Evolutionary conservation across 345 rosid species (phyloP), one percentile per base, ranked within the genome.

Genomic region (Euphorbia lathyris): DNA sequence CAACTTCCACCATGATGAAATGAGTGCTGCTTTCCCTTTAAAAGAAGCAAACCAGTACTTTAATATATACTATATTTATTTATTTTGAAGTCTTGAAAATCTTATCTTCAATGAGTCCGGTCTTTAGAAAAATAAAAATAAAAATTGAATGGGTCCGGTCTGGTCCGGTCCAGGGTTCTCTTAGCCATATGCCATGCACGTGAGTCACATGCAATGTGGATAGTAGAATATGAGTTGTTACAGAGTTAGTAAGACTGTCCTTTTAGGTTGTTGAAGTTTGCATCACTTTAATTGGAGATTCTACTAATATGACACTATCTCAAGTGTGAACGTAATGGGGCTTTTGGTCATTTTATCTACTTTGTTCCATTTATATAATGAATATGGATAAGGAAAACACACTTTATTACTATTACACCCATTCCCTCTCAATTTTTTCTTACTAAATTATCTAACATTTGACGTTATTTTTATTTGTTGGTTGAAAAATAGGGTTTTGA

Each of bases 171-270:
- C 7, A 34, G 4, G 3, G 7, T 0, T 23, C 2, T 20, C 25
- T 9, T 47, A 16, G 72, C 42, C 78, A 78, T 43, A 29, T 63
- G 68, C 76, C 63, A 22, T 69, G 71, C 71, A 69, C 72, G 59
- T 74, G 70, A 62, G 23, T 58, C 76, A 63, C 62, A 61, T 72
- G 84, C 76, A 40, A 29, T 9, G 12, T 58, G 63, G 36, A 27
- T 40, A 6, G 19, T 12, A 30, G 9, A 2, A 23, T 29, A 19
- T 32, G 66, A 30, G 70, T 53, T 45, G 29, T 58, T 61, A 20
- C 36, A 69, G 63, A 26, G 59, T 64, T 36, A 70, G 78, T n/a
- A 53, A 65, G 69, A 36, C 34, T 78, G 74, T 64, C 72, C 57
- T 45, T 25, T 7, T 47, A 13, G 79, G 60, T 65, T 27, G 63